Evolutionary conservation across 1,284 basidiomycete genomes (phyloP), one percentile per base, ranked within the genome.

Genomic region (Ceratobasidium papillatum): DNA sequence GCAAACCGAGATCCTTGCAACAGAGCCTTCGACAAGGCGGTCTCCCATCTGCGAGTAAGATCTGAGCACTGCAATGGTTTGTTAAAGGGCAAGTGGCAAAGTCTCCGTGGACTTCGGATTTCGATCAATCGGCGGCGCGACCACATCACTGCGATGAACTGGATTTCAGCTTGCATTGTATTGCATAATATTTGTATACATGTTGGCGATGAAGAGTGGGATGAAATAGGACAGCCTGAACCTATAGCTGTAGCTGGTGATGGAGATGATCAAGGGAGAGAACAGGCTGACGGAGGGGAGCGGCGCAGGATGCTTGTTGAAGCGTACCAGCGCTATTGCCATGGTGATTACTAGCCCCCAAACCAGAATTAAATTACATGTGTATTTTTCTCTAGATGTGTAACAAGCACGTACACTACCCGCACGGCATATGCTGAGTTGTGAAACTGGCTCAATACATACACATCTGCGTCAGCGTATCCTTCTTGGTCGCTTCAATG

Each of bases 31-130:
- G 81, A 84, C 74, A 75, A 78, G 5, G 32, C 59, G 41, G 78
- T 82, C 19, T 78, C 82, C 3, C 77, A 77, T 34, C 64, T 83
- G 0, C 78, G 78, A 25, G 79, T 84, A 17, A 77, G 76, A 5
- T 82, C 81, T 12, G 82, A 84, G 69, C 83, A 84, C 75, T 81
- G 80, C 47, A 83, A 83, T 78, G 82, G 82, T 45, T 80, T 80
- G 12, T 63, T 84, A 0, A 84, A 84, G 74, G 79, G 80, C 1
- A 74, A 78, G 1, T 84, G 80, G 45, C 81, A 82, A 69, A 83
- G 78, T 59, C 74, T 83, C 2, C 75, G 77, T n/a, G 81, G 81
- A 9, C 77, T 83, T 12, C 77, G 78, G 8, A 76, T 81, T 30
- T 74, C 69, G 17, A 83, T 83, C 71, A 79, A 79, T n/a, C 76